Evolutionary conservation across 768 basidiomycete species (phyloP).

Genomic region (Psilocybe azurescens): DNA sequence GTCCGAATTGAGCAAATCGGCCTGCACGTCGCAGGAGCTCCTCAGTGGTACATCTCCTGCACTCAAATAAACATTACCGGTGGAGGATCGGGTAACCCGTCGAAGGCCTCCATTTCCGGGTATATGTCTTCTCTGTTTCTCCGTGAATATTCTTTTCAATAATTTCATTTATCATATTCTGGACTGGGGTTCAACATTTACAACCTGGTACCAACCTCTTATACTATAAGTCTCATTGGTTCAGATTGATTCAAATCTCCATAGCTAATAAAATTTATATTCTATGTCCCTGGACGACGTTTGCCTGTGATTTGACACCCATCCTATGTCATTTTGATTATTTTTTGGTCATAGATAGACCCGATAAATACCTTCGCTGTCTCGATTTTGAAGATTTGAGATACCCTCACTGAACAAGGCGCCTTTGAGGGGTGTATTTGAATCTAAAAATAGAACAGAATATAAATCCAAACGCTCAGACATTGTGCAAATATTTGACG

Average conservation of each 20-base stretch:
- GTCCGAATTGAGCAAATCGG: no score
- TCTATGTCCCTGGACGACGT: slow-evolving; percentile 41
- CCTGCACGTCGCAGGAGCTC: no score
- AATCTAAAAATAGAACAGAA: slow-evolving; percentile 41
- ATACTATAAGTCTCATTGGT: slow-evolving; percentile 29
- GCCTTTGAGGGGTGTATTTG: slow-evolving; percentile 58
- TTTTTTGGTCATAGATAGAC: background rate
- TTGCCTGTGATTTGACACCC: slow-evolving; percentile 60
- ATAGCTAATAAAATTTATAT: no score
- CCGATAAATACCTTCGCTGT: slow-evolving; percentile 54
- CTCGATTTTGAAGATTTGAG: slow-evolving; percentile 54
- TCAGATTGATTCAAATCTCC: no score
- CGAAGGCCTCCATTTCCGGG: no score
- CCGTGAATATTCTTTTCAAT: background rate
- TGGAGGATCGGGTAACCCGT: no score
- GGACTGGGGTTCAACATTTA: slow-evolving; percentile 50
- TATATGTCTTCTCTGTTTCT: no score
- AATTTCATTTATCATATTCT: slow-evolving; percentile 31
- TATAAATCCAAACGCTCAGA: background rate
- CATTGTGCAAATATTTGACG: slow-evolving; percentile 15
- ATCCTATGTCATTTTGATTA: slow-evolving; percentile 42
- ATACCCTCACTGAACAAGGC: slow-evolving; percentile 60
- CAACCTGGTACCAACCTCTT: slow-evolving; percentile 37
- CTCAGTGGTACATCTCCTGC: no score
- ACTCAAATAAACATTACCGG: no score